Base-by-base conservation (phyloP, 2,329 filamentous ascomycete species). In the Alternaria triticimaculans region DNA sequence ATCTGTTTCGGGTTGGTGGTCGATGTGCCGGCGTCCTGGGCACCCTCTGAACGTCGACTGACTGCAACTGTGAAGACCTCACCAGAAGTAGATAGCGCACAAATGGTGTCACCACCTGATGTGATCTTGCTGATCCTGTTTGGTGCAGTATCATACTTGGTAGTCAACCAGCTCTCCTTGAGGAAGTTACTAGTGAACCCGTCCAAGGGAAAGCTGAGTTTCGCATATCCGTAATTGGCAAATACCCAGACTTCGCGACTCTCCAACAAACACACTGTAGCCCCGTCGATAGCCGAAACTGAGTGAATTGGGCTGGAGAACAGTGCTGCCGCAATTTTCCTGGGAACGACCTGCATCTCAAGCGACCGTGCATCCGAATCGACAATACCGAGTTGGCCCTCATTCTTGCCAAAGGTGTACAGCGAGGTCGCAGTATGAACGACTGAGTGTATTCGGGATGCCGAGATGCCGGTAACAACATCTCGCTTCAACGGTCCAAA, bases 1-100 rank as follows among this genome's bases (percentile, higher is more conserved):
- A 97, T 96, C 77, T 97, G 97, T 55, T 90, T 88, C 0, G 95
- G 94, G 75, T 97, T 97, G 0, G 95, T 97, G 0, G 95, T 97
- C 0, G 94, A 97, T 3, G 89, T 87, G 9, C 84, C 85, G 2
- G 82, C 78, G 41, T 88, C 77, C 45, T 79, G 86, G 54, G 86
- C 86, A 3, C 84, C 81, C 60, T 95, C 92, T 6, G 84, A 81
- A 61, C 89, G 90, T 65, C 88, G 86, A 66, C 89, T 93, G 25
- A 97, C 87, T 54, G 89, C 87, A 68, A 97, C 87, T 0, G 94
- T 96, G 75, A 94, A 99, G 6, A 97, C 87, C 71, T 98, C 94
- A 1, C 96, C 96, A 58, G 89, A 89, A 26, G 87, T 90, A 0
- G 93, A 96, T 58, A 98, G 82, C 1, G 94, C 94, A 65, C 93